Base-by-base conservation (phyloP, 139 green algal species). In the Edaphochlamys debaryana region DNA sequence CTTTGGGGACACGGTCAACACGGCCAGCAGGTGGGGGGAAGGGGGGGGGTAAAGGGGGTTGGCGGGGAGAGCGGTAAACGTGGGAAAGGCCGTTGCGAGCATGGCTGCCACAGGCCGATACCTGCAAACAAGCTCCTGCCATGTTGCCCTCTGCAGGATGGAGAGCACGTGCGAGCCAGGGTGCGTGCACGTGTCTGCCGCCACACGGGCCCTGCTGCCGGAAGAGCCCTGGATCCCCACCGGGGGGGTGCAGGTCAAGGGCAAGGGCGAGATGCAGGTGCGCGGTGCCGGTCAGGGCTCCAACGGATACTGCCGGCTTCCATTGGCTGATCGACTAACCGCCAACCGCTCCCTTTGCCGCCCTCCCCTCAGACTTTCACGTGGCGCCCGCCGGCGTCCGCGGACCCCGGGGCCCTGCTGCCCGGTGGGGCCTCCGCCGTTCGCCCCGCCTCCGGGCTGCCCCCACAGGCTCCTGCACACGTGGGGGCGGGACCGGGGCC, bases 1-100 rank as follows among this genome's bases (percentile, higher is more conserved):
- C 1, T 91, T 91, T 64, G 87, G 87, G 8, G 72, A 87, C 79
- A 89, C 87, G 4, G 84, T 94, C 70, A 94, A 94, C 83, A 91
- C 86, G 8, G 87, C 87, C 4, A 63, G 56, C 56, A 27, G 56
- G 19, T 54, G 45, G 45, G 45, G 13, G 45, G 45, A 13, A 13
- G 11, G 45, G 11, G 11, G 45, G 11, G 45, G 11, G 13, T 54
- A 13, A 13, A 22, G 9, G 11, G 45, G 45, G 45, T 9, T 54
- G 45, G 9, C 11, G 45, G 45, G 45, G 9, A 22, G 9, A 9
- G 13, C 11, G 45, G 45, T 13, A 22, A 54, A 54, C 9, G 45
- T 54, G 13, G 9, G 45, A 13, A 9, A 9, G 9, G 45, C 11
- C 45, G 13, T 13, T 13, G 45, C 45, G 45, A 54, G 13, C 11